Base-by-base conservation (phyloP, 169 alveolate species). In the Cystoisospora suis region DNA sequence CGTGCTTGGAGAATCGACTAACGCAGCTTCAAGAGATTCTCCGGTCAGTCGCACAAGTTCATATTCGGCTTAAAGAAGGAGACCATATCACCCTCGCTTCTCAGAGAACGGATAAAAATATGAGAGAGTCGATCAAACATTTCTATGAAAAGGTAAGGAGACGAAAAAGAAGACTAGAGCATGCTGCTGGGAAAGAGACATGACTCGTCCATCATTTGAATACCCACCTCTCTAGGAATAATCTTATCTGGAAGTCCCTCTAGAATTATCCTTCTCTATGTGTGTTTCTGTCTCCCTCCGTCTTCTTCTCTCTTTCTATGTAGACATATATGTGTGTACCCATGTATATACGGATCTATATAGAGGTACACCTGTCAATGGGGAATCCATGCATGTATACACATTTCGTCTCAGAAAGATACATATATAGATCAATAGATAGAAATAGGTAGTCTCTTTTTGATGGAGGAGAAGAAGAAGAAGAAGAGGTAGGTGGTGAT, bases 1-100 rank as follows among this genome's bases (percentile, higher is more conserved):
- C 58, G 29, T 72, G 83, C 45, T 17, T 72, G 83, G 38, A 9
- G 53, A 3, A 36, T 34, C 3, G 58, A 17, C 47, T 72, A 4
- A 20, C 23, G 9, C 83, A 38, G n/a, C 83, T 72, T n/a, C 15
- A 40, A 32, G 38, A 38, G 58, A n/a, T 40, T 4, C 47, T 72
- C 58, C 83, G 53, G 0, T 29, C 36, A n/a, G 53, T 29, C 38
- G 83, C 58, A 29, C 1, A 72, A 20, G 83, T 72, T 7, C 83
- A 40, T 0, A 23, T 72, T 40, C 49, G 83, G 34, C 3, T 72
- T 29, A 72, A 72, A 17, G 53, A 34, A 17, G 83, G 83, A 38
- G 83, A 72, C 83, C 83, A 72, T 27, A 34, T 72, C 23, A 72
- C 83, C 38, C 83, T 72, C 7, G 83, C 83, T 34, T 72, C 83